Conservation (phyloP, 441 rosid genomes). For the Mallotus repandus region DNA sequence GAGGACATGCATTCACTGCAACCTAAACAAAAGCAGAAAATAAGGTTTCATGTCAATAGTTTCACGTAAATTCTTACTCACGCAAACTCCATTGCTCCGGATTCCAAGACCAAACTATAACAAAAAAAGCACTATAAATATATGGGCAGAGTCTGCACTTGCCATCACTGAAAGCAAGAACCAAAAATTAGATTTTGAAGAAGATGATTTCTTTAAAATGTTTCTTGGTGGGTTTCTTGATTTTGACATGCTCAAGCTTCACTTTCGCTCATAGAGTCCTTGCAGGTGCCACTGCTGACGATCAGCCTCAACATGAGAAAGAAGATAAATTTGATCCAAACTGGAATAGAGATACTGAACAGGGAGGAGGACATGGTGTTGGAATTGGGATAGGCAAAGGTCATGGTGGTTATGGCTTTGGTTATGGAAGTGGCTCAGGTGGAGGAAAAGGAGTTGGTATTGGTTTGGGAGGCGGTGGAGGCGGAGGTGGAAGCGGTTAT, state of each 20-base stretch:
- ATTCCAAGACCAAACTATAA: constrained; percentile 19
- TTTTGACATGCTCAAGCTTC: constrained; percentile 42
- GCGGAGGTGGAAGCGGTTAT: not conserved
- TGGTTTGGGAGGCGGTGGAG: constrained; percentile 1
- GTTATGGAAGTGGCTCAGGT: not conserved
- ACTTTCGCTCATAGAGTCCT: constrained; percentile 41
- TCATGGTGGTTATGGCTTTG: not conserved
- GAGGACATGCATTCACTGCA: not conserved
- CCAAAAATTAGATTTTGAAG: not conserved
- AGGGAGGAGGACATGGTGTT: not conserved
- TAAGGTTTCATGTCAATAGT: not conserved
- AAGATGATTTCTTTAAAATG: constrained; percentile 24
- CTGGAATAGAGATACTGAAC: not conserved
- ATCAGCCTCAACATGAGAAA: not conserved
- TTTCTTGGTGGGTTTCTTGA: constrained; percentile 29
- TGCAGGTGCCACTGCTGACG: constrained; percentile 22
- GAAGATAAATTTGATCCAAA: not conserved
- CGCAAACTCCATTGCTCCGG: constrained; percentile 16
- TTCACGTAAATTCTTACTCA: constrained; percentile 21
- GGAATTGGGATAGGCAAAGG: constrained; percentile 2
- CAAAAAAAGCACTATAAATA: constrained; percentile 18
- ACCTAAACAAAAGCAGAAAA: not conserved
- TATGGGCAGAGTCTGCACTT: not conserved
- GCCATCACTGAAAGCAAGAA: not conserved
- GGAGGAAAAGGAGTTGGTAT: constrained; percentile 5